Base-by-base conservation (phyloP, 306 rosid genomes). In the Senna tora region DNA sequence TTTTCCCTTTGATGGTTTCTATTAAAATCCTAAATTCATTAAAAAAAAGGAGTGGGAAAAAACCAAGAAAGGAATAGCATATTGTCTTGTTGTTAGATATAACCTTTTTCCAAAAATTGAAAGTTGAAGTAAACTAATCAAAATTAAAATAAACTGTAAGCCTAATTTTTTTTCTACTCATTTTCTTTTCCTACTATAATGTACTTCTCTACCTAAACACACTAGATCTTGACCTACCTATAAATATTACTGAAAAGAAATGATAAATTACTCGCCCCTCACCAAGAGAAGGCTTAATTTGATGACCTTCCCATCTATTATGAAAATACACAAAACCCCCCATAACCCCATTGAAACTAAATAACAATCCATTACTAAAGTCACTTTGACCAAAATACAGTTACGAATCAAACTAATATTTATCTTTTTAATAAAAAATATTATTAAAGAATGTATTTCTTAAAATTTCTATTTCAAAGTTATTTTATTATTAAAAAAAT, bases 121-220 rank as follows among this genome's bases (percentile, higher is more conserved):
- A 14, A 46, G 52, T 46, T 46, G 7, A 46, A 13, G 19, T 14
- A 46, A 46, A 14, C 19, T 46, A 46, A 46, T 46, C 52, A 14
- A 46, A 4, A 13, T 46, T 46, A 19, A 46, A 14, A 14, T 46
- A 14, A 15, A 46, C 52, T 15, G 52, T 17, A 46, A 14, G 16
- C 52, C 50, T n/a, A n/a, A n/a, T n/a, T n/a, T n/a, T n/a, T n/a
- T n/a, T n/a, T n/a, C n/a, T n/a, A n/a, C n/a, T n/a, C n/a, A n/a
- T n/a, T 15, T 58, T 58, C 42, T 64, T 16, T 46, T 54, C 28
- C 63, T 50, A 21, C 30, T 59, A 68, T 2, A 21, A 67, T 33
- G 52, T 17, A 57, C 22, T 21, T 17, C 33, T 67, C 54, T 57
- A 47, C 58, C 74, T 57, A 30, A 67, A 47, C 54, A 69, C 22